Conservation (phyloP, 106 monocot species). For the Chionographis japonica region DNA sequence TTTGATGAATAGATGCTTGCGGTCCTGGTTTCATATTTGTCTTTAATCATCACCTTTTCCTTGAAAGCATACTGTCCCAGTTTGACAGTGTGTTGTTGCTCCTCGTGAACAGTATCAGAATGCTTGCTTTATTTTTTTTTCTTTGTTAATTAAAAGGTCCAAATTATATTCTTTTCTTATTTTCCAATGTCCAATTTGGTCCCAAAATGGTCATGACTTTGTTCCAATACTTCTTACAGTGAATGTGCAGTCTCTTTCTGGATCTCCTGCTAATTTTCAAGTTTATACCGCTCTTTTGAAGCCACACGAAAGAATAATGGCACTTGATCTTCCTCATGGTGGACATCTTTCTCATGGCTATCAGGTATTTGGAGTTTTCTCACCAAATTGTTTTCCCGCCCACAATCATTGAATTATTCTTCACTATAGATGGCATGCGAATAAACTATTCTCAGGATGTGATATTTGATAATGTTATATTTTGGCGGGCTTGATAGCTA, state of each 20-base stretch:
- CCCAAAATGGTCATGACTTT: background rate
- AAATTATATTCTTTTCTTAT: background rate
- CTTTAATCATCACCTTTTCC: too few relatives aligned
- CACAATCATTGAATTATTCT: background rate
- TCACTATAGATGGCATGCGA: background rate
- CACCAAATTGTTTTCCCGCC: background rate
- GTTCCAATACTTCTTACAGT: conserved; percentile 39
- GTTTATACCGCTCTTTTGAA: conserved; percentile 97
- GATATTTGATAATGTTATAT: background rate
- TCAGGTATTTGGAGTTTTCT: conserved; percentile 45
- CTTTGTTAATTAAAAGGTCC: background rate
- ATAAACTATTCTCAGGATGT: background rate
- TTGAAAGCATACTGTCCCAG: too few relatives aligned
- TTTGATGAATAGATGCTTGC: too few relatives aligned
- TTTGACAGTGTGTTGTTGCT: too few relatives aligned
- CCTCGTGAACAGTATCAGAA: too few relatives aligned
- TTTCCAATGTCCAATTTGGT: background rate
- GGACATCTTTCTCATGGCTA: conserved; percentile 99
- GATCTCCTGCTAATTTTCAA: conserved; percentile 95
- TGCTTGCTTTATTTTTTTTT: background rate
- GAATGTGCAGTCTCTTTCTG: conserved; percentile 93
- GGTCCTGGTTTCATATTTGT: too few relatives aligned
- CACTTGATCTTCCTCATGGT: conserved; percentile 98
- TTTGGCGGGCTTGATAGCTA: background rate
- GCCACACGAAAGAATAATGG: conserved; percentile 99